Base-by-base conservation (phyloP, 495 filamentous ascomycete genomes). In the Xylaria cubensis region DNA sequence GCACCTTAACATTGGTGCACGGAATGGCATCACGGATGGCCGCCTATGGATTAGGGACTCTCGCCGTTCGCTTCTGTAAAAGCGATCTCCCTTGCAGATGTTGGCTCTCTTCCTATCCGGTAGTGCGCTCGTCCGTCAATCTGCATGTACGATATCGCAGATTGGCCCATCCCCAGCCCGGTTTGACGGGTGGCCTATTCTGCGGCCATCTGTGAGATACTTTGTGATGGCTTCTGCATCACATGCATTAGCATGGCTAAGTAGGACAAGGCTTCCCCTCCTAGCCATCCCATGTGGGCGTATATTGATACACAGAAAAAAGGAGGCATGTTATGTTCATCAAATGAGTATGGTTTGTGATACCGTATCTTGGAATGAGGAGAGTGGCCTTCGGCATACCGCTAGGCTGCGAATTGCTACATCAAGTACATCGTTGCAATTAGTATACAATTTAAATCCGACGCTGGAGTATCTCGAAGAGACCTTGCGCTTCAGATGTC, bases 341-440 rank as follows among this genome's bases (percentile, higher is more conserved):
- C 67, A 46, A 53, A 51, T 41, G 39, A 56, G 44, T 67, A 1
- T 42, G 29, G 64, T 41, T 67, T 61, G n/a, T 59, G 61, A 67
- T 44, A 46, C 15, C 44, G 4, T 75, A 69, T 72, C 67, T 78
- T 75, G 61, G 56, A 75, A 74, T 76, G 76, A 79, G 77, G 64
- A 79, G 77, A 78, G 77, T 79, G 69, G 73, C 73, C 75, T 74
- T 64, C 67, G 34, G 46, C 56, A 51, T 48, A 8, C 46, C 70
- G 63, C 63, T 26, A 51, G 50, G 50, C 69, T 66, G 41, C 17
- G 62, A 59, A 61, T 46, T 48, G 63, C 46, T 66, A 67, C 70
- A 67, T 72, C 59, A 66, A 70, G 72, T 64, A 75, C 70, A 69
- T 67, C 32, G 12, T 59, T 29, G 39, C 51, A 32, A 26, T 71